Base-by-base conservation (phyloP, 176 grass and related monocot genomes). In the Oryza longistaminata region DNA sequence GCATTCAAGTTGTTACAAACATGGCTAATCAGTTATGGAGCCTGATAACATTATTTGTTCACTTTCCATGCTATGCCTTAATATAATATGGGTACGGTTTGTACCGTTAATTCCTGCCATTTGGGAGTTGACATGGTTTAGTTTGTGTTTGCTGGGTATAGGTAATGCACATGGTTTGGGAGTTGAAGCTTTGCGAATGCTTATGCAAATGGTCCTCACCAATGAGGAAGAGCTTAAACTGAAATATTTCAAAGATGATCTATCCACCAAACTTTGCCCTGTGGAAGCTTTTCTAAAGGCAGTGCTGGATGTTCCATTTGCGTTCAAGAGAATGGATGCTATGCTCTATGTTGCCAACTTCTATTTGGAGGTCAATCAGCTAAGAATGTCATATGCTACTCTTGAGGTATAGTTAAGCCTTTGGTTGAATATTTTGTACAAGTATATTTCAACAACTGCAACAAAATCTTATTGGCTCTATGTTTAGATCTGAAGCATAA, bases 161-260 rank as follows among this genome's bases (percentile, higher is more conserved):
- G 96, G 93, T 24, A 90, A 98, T 84, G 66, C 42, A 44, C 89
- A 91, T 85, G 85, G 77, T 71, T 89, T 97, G 87, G 90, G 91
- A 73, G 68, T 83, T 13, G 91, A 95, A 48, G 55, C 92, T 15
- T 69, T 95, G 78, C 90, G 71, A 74, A 90, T 90, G 76, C 87
- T 98, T 35, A 33, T 60, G 53, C 94, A 90, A 75, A 76, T 98
- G 67, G 85, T 80, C 53, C 88, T 88, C 43, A 94, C 33, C 79
- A 90, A 92, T 3, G 96, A 98, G 75, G 93, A 98, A 84, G 96
- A 98, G 75, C 74, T 90, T 31, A 95, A 92, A 69, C 87, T 98
- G 22, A 95, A 88, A 82, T 80, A 85, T 77, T 92, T 90, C 74
- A 98, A 79, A 83, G 91, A 93, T 49, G 91, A 90, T 31, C 71